Evolutionary conservation across 768 basidiomycete genomes (phyloP), one percentile per base, ranked within the genome.

Genomic region (Suillus discolor): DNA sequence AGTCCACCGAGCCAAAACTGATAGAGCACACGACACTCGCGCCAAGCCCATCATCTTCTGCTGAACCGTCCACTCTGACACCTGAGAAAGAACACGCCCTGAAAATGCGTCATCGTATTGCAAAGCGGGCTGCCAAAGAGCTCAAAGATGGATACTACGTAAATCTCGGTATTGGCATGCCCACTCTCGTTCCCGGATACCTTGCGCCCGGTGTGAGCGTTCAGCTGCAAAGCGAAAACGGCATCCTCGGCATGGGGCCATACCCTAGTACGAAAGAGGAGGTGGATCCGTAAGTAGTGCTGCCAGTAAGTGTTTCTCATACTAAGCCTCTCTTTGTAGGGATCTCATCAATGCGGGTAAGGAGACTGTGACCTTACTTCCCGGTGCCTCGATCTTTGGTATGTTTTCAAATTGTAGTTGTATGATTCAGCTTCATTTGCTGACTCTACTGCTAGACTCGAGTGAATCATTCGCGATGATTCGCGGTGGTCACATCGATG

Each of bases 391-490:
- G 8, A 80, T 95, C 8, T 98, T 98, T 75, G 96, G 93, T 91
- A 69, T 63, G 89, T 75, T 34, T 25, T 45, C 44, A 62, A 31
- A 15, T 42, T 12, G 28, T 4, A 13, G 25, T 6, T 20, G 23
- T 9, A 38, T 38, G 11, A 44, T 2, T 2, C 44, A 49, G 20
- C 34, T 39, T 49, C 57, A 64, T 65, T 44, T 70, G 44, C 18
- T 42, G 49, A 54, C 11, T 20, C 38, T 38, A 20, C 31, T 64
- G 66, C 54, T 67, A 92, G 92, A 96, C 78, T 96, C 94, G 4
- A 88, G 88, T 71, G 96, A 97, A 78, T 96, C 94, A 4, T 98
- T 98, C 73, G 92, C 92, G 11, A 98, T 98, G 96, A 97, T 98
- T 78, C 92, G 96, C 64, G 96, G 96, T 45, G 96, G 96, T 5